Evolutionary conservation across 169 alveolate genomes (phyloP), one percentile per base, ranked within the genome.

Genomic region (Cryptosporidium baileyi): DNA sequence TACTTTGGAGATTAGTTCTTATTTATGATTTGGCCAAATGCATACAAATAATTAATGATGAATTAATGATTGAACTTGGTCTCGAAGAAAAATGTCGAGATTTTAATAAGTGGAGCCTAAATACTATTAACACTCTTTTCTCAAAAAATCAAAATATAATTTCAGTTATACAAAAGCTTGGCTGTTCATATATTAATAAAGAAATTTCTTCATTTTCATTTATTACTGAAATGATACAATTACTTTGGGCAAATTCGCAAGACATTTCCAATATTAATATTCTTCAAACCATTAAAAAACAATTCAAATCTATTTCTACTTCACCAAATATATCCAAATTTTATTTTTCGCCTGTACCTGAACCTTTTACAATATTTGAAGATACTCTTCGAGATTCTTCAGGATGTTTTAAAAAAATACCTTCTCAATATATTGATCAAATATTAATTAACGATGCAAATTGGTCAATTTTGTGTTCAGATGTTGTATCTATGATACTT

Each of bases 401-500:
- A 19, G 85, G 85, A 28, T 22, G 15, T 15, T 63, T 41, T 63
- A 74, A 38, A 24, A 74, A 47, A 28, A 57, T 74, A 24, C 67
- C 85, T 0, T 26, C 57, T 57, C 85, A 74, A 19, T 59, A 36
- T 30, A 51, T 74, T 7, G 85, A 74, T 19, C 26, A 43, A 36
- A 74, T 74, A 17, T 60, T 74, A 4, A 13, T 38, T n/a, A 61
- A 74, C 4, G 85, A 74, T 13, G 60, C 67, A 15, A 41, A 54
- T 36, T 74, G 85, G 85, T 74, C 85, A 1, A 3, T 74, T 19
- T 40, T 74, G 26, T 74, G 38, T 47, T 74, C 85, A n/a, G 85
- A 74, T 26, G 57, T 74, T 15, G 49, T 30, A 24, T 54, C 85
- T n/a, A 74, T 74, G 85, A 38, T 74, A 8, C 49, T 74, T 9